Conservation (phyloP, 73 alveolate species). For the Symbiodinium pilosum region DNA sequence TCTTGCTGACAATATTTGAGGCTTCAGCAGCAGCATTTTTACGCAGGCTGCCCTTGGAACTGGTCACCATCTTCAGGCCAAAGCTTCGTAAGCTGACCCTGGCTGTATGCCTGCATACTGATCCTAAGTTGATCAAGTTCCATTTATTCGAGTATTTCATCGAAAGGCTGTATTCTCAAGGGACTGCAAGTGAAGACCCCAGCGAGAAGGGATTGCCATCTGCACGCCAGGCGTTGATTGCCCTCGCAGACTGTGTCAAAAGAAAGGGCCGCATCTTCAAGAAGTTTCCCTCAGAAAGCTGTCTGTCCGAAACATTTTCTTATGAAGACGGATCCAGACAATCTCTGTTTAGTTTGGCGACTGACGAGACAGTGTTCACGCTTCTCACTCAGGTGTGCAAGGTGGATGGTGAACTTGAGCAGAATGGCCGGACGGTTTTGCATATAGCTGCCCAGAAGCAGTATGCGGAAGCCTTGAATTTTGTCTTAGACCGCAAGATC, state of each 20-base stretch:
- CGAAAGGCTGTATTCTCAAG: not conserved
- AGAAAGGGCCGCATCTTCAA: too few relatives aligned
- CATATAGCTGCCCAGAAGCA: not conserved
- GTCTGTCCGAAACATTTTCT: too few relatives aligned
- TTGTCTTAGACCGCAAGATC: too few relatives aligned
- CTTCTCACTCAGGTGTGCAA: not conserved
- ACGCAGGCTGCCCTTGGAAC: not conserved
- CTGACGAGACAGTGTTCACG: slow-evolving; percentile 5
- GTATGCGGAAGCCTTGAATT: too few relatives aligned
- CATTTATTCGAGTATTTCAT: not conserved
- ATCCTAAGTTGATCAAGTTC: slow-evolving; percentile 22
- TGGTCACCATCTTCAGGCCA: slow-evolving; percentile 16
- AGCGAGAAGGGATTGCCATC: too few relatives aligned
- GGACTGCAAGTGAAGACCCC: too few relatives aligned
- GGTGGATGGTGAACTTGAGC: not conserved
- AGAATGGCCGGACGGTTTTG: not conserved
- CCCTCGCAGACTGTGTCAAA: too few relatives aligned
- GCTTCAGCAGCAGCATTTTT: too few relatives aligned
- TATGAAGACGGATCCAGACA: slow-evolving; percentile 45
- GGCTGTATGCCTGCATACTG: slow-evolving; percentile 30
- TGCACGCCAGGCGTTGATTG: too few relatives aligned
- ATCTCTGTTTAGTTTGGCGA: slow-evolving; percentile 31
- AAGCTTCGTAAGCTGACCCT: slow-evolving; percentile 1
- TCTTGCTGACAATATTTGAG: too few relatives aligned
- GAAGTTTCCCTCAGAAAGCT: too few relatives aligned